Evolutionary conservation across 2,329 filamentous ascomycete genomes (phyloP).

Genomic region (Fusarium metavorans): DNA sequence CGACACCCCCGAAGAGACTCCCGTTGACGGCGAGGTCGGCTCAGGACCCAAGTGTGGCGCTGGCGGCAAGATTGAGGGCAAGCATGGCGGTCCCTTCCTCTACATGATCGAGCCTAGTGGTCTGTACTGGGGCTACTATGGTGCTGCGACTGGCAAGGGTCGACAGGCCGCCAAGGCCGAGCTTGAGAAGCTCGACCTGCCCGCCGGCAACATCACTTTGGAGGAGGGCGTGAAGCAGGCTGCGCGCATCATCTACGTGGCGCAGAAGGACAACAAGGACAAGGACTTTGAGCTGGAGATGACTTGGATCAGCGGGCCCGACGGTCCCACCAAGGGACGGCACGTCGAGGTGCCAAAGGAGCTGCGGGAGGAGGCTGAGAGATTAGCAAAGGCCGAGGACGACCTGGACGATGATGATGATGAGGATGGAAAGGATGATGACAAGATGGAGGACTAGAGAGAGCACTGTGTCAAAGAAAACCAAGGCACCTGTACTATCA

Average conservation of each 20-base stretch:
- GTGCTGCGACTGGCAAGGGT: slow-evolving; percentile 96
- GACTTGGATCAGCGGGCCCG: slow-evolving; percentile 91
- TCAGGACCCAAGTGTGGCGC: slow-evolving; percentile 81
- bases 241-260: slow-evolving; percentile 95
- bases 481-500: slow-evolving; percentile 52
- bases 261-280: slow-evolving; percentile 99
- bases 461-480: slow-evolving; percentile 28
- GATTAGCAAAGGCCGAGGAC: slow-evolving; percentile 88
- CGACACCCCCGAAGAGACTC: slow-evolving; percentile 87
- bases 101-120: slow-evolving; percentile 99
- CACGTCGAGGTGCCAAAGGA: slow-evolving; percentile 95
- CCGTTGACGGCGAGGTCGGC: slow-evolving; percentile 92
- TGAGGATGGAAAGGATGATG: slow-evolving; percentile 74
- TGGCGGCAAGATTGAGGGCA: slow-evolving; percentile 82
- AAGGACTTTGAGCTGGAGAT: slow-evolving; percentile 99
- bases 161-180: slow-evolving; percentile 97
- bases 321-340: slow-evolving; percentile 90
- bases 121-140: slow-evolving; percentile 98
- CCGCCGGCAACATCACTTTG: slow-evolving; percentile 80
- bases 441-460: slow-evolving; percentile 89
- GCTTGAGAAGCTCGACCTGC: slow-evolving; percentile 95
- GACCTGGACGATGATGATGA: slow-evolving; percentile 82
- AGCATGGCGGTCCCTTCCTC: slow-evolving; percentile 88
- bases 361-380: slow-evolving; percentile 90
- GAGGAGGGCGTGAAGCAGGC: slow-evolving; percentile 95